These are phyloP conservation scores for Diaporthe citrichinensis DNA, from an alignment of 2,329 filamentous ascomycete genomes.

Conservation along the genomic window DNA sequence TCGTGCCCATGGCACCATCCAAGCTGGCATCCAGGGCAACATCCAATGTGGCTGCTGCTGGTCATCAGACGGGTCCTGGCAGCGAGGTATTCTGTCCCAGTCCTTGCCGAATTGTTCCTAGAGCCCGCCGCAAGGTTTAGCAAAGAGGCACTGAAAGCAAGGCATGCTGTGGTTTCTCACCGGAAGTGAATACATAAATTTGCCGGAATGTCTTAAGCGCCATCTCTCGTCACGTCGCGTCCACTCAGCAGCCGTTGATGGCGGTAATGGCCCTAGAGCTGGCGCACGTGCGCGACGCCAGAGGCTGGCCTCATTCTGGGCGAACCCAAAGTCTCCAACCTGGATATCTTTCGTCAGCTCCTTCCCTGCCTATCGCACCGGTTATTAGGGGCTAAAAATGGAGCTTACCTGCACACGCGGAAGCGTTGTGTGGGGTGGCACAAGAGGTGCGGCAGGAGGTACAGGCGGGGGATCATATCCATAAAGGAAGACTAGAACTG, in stretches of 20 bases:
- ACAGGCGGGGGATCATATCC: background rate
- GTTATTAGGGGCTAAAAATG: too few relatives aligned
- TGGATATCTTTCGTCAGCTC: background rate
- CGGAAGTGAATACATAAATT: background rate
- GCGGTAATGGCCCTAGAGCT: background rate
- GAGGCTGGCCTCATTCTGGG: background rate
- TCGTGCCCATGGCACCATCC: conserved; percentile 11
- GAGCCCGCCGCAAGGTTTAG: background rate
- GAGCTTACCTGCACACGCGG: conserved; percentile 10
- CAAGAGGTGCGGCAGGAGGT: background rate
- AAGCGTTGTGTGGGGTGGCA: background rate
- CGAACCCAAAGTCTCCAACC: background rate
- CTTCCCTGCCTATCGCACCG: too few relatives aligned
- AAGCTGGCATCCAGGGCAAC: background rate
- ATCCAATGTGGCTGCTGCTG: background rate
- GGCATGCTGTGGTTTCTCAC: background rate
- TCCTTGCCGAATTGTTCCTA: conserved; percentile 32
- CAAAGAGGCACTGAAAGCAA: too few relatives aligned
- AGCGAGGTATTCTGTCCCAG: background rate
- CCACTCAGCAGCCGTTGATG: background rate
- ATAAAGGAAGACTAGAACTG: background rate
- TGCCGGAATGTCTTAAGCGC: background rate
- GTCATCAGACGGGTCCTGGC: conserved; percentile 3
- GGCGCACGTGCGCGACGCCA: background rate
- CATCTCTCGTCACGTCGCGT: background rate